Evolutionary conservation across 305 asterid species (phyloP).

Genomic region (Fraxinus velutina): DNA sequence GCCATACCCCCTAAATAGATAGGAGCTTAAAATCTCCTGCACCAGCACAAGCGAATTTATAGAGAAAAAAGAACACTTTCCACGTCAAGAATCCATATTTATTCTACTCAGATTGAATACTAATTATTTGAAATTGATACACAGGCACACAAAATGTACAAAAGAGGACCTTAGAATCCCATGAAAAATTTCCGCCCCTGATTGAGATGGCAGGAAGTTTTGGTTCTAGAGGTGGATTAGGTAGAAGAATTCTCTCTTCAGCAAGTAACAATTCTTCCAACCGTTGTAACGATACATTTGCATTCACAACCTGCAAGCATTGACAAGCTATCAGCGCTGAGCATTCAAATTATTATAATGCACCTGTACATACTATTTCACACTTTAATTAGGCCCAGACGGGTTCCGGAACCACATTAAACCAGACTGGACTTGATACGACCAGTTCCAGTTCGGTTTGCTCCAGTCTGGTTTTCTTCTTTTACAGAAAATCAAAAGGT

Average conservation of each 20-base stretch:
- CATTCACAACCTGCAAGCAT: conserved; percentile 73
- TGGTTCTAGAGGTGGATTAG: conserved; percentile 84
- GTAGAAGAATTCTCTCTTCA: conserved; percentile 79
- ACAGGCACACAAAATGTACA: not conserved
- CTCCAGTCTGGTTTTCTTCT: not conserved
- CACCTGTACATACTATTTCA: not conserved
- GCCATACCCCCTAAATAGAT: not conserved
- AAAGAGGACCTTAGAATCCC: conserved; percentile 75
- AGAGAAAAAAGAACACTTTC: not conserved
- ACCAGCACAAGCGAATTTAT: not conserved
- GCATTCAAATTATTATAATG: not conserved
- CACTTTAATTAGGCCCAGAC: not conserved
- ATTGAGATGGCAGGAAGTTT: conserved; percentile 82
- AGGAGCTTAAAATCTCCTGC: not conserved
- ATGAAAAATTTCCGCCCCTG: conserved; percentile 71
- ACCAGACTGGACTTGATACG: not conserved
- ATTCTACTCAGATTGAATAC: not conserved
- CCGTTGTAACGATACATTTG: conserved; percentile 85
- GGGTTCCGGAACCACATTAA: not conserved
- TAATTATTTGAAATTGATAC: not conserved
- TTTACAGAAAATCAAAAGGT: not conserved
- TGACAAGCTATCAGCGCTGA: not conserved
- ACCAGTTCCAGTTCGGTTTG: not conserved
- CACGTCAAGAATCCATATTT: conserved; percentile 4
- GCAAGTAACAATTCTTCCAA: conserved; percentile 83